phyloP scores from a whole-genome alignment of 2,329 filamentous ascomycete genomes.

The Neopestalotiopsis rosae region DNA sequence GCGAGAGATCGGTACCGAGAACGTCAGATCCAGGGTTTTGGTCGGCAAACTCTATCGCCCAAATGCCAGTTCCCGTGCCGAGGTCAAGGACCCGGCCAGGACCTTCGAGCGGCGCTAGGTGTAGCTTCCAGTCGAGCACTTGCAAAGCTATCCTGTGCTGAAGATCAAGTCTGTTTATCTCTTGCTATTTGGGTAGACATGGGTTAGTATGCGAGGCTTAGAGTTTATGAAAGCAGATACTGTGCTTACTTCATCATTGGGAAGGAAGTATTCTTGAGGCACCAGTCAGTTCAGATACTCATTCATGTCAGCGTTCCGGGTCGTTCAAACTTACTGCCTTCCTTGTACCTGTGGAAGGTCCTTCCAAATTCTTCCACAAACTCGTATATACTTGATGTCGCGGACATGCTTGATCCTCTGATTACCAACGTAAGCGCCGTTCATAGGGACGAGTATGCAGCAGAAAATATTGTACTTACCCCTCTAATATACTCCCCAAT shows the following conservation, averaged over 20 bases:
- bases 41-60: slow-evolving; percentile 56
- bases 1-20: slow-evolving; percentile 52
- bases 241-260: slow-evolving; percentile 26
- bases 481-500: not conserved
- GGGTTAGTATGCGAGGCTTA: not conserved
- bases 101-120: slow-evolving; percentile 47
- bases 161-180: slow-evolving; percentile 39
- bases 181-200: slow-evolving; percentile 23
- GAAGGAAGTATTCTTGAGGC: slow-evolving; percentile 24
- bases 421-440: not conserved
- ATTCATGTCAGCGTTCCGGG: not conserved
- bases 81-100: slow-evolving; percentile 52
- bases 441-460: not conserved
- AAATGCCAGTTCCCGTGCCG: slow-evolving; percentile 57
- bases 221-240: not conserved
- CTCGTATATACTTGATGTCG: slow-evolving; percentile 29
- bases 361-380: slow-evolving; percentile 31
- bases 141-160: slow-evolving; percentile 40
- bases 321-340: slow-evolving; percentile 27
- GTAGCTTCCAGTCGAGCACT: slow-evolving; percentile 47
- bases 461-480: not conserved
- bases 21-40: slow-evolving; percentile 45
- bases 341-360: slow-evolving; percentile 32
- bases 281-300: not conserved
- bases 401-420: slow-evolving; percentile 28